Conservation (phyloP, 2,329 filamentous ascomycete species). For the Hymenoscyphus repandus region DNA sequence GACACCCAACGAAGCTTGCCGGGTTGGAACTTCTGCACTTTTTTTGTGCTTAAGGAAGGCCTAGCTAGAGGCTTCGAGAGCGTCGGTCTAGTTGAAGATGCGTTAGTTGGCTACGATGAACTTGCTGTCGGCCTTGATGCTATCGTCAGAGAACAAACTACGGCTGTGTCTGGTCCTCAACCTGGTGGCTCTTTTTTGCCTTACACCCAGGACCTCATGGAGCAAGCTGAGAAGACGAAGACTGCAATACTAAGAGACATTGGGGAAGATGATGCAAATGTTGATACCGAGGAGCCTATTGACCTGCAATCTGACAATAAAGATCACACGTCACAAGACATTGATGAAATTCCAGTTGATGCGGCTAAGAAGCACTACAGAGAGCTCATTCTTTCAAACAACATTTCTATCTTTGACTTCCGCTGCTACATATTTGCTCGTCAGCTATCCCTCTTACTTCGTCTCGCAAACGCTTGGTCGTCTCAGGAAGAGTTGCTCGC, state of each 20-base stretch:
- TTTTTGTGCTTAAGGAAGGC: slow-evolving; percentile 96
- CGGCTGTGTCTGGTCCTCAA: slow-evolving; percentile 52
- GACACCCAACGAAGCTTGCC: slow-evolving; percentile 81
- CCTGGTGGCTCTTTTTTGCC: slow-evolving; percentile 68
- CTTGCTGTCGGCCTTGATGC: slow-evolving; percentile 81
- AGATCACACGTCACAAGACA: slow-evolving; percentile 31
- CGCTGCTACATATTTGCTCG: slow-evolving; percentile 88
- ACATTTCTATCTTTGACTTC: slow-evolving; percentile 96
- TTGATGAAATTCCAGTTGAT: slow-evolving; percentile 55
- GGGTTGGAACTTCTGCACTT: slow-evolving; percentile 99
- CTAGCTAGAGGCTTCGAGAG: slow-evolving; percentile 92
- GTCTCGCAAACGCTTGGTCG: slow-evolving; percentile 70
- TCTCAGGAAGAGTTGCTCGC: slow-evolving; percentile 57
- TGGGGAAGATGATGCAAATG: slow-evolving; percentile 32
- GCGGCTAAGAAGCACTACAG: slow-evolving; percentile 75
- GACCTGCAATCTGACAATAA: slow-evolving; percentile 44
- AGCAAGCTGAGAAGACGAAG: slow-evolving; percentile 48
- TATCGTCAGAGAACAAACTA: slow-evolving; percentile 68
- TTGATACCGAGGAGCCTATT: slow-evolving; percentile 37
- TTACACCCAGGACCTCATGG: slow-evolving; percentile 69
- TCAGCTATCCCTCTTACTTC: slow-evolving; percentile 75
- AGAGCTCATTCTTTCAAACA: slow-evolving; percentile 86
- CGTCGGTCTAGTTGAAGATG: slow-evolving; percentile 92
- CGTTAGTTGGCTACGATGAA: slow-evolving; percentile 90
- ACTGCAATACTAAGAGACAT: slow-evolving; percentile 35